These are phyloP conservation scores for Saturnispora zaruensis DNA, from an alignment of 805 yeast species.

Conservation along the genomic window DNA sequence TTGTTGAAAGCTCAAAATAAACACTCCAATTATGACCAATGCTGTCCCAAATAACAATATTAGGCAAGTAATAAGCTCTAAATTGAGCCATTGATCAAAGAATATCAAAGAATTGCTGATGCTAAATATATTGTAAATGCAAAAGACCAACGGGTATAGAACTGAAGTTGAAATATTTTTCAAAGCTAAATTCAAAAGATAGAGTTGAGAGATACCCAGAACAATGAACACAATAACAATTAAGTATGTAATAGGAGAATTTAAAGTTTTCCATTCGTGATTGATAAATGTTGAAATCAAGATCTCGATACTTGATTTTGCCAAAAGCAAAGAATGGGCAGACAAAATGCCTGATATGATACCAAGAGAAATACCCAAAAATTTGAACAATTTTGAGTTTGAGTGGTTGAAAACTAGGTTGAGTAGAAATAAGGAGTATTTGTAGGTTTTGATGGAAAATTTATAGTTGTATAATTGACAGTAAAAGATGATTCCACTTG, in stretches of 20 bases:
- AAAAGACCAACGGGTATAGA: slow-evolving; percentile 77
- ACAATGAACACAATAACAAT: slow-evolving; percentile 47
- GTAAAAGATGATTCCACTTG: background rate
- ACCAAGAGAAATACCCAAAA: slow-evolving; percentile 59
- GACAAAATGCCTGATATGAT: slow-evolving; percentile 66
- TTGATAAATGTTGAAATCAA: slow-evolving; percentile 37
- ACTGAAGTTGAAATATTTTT: slow-evolving; percentile 64
- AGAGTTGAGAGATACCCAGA: slow-evolving; percentile 64
- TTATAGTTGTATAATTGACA: background rate
- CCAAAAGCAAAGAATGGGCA: slow-evolving; percentile 77
- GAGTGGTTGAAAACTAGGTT: background rate
- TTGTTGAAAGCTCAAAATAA: slow-evolving; percentile 49
- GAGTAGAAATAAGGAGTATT: background rate
- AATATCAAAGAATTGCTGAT: slow-evolving; percentile 57
- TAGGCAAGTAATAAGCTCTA: slow-evolving; percentile 31
- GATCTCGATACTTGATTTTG: slow-evolving; percentile 76
- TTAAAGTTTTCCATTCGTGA: slow-evolving; percentile 26
- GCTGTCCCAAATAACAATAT: slow-evolving; percentile 36
- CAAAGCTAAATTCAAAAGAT: slow-evolving; percentile 66
- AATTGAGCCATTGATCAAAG: slow-evolving; percentile 40
- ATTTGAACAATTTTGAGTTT: slow-evolving; percentile 15
- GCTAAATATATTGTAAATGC: slow-evolving; percentile 68
- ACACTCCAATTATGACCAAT: slow-evolving; percentile 60
- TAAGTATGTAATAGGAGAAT: slow-evolving; percentile 37
- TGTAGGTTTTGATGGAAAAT: slow-evolving; percentile 11